Conservation (phyloP, 208 protist genomes). For the Leishmania gerbilli region DNA sequence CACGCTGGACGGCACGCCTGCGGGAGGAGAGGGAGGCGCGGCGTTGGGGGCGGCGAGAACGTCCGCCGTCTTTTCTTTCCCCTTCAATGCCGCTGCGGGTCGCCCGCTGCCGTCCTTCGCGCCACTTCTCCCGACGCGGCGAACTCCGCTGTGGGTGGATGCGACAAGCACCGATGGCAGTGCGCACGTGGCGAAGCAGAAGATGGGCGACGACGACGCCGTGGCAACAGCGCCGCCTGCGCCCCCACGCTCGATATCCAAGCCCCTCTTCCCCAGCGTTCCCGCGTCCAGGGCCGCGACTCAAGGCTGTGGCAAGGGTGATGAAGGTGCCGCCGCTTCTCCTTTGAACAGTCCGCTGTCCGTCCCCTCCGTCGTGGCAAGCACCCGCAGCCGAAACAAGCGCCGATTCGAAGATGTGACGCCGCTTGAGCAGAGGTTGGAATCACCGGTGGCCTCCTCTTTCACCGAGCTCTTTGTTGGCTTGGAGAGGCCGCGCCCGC, state of each 20-base stretch:
- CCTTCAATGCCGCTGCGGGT: background rate
- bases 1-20: background rate
- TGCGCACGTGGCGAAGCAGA: background rate
- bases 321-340: background rate
- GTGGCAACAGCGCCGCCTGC: background rate
- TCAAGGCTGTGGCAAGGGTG: background rate
- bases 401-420: background rate
- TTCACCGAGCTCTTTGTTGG: slow-evolving; percentile 33
- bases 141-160: background rate
- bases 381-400: background rate
- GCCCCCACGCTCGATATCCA: background rate
- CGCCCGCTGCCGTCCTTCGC: slow-evolving; percentile 8
- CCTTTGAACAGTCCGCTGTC: background rate
- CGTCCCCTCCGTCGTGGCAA: background rate
- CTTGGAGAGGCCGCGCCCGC: slow-evolving; percentile 18
- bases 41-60: background rate
- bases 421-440: background rate
- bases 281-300: slow-evolving; percentile 4
- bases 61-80: slow-evolving; percentile 12
- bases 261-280: slow-evolving; percentile 13
- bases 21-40: background rate
- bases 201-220: slow-evolving; percentile 4
- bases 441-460: background rate
- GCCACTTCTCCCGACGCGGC: slow-evolving; percentile 9
- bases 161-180: background rate